Evolutionary conservation across 148 eudicot species (phyloP).

Genomic region (Hydrangea macrophylla): DNA sequence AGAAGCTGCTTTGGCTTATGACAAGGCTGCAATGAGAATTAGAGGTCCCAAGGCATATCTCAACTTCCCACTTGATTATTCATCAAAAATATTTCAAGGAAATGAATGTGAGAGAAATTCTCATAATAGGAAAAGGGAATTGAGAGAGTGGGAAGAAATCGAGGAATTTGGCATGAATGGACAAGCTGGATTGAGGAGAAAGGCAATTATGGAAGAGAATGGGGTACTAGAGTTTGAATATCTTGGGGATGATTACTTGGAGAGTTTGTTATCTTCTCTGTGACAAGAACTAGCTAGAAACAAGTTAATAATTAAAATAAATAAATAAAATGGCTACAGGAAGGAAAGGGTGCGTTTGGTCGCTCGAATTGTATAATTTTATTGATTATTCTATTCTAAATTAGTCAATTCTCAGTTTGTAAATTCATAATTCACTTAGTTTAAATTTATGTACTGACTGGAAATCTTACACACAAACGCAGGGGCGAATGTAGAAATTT

Average conservation of each 20-base stretch:
- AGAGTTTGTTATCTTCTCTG: conserved; percentile 43
- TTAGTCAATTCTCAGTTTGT: too few species aligned
- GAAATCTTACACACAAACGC: too few species aligned
- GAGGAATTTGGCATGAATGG: conserved; percentile 9
- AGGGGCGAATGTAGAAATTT: too few species aligned
- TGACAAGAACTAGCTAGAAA: conserved; percentile 14
- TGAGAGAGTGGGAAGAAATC: conserved; percentile 24
- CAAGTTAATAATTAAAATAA: neutral
- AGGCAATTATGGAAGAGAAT: conserved; percentile 22
- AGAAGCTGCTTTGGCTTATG: conserved; percentile 87
- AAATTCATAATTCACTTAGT: too few species aligned
- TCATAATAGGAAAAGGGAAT: conserved; percentile 26
- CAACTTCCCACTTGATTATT: conserved; percentile 46
- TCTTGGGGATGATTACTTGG: conserved; percentile 64
- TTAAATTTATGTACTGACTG: too few species aligned
- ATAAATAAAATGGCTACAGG: too few species aligned
- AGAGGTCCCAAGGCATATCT: conserved; percentile 65
- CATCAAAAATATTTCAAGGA: neutral
- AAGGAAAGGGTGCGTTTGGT: too few species aligned
- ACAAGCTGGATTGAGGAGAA: conserved; percentile 27
- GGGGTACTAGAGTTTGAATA: conserved; percentile 64
- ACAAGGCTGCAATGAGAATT: conserved; percentile 74
- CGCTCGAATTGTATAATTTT: too few species aligned
- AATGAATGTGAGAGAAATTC: neutral
- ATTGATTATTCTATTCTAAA: too few species aligned